Conservation (phyloP, 768 basidiomycete species). For the Lentinula sp. region DNA sequence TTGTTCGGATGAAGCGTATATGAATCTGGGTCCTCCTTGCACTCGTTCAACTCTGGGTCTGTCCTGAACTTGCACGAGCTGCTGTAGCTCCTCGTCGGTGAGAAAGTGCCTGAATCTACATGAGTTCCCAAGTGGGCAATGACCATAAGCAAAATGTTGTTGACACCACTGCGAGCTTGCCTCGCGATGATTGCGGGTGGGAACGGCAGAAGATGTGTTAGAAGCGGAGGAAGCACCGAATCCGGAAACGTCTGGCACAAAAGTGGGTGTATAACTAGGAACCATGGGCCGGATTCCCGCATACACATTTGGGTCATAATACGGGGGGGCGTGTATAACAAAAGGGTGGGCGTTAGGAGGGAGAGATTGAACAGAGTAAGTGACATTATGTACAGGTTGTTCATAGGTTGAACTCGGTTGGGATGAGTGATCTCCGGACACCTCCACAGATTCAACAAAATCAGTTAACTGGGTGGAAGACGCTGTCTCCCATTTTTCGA, state of each 20-base stretch:
- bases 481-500: background rate
- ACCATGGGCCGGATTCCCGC: background rate
- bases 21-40: background rate
- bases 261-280: background rate
- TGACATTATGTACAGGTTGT: background rate
- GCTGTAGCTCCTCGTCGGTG: background rate
- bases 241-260: background rate
- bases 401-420: background rate
- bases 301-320: background rate
- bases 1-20: background rate
- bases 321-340: background rate
- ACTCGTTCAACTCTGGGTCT: background rate
- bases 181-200: background rate
- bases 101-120: conserved; percentile 7
- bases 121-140: background rate
- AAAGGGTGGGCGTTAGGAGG: background rate
- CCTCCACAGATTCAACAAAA: background rate
- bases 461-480: background rate
- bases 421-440: background rate
- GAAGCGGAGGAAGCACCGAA: background rate
- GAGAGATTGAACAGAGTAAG: no score
- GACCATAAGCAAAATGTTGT: background rate
- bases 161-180: background rate
- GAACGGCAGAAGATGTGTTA: background rate
- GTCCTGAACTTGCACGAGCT: background rate